Evolutionary conservation across 345 rosid genomes (phyloP), one percentile per base, ranked within the genome.

Genomic region (Sapria himalayana): DNA sequence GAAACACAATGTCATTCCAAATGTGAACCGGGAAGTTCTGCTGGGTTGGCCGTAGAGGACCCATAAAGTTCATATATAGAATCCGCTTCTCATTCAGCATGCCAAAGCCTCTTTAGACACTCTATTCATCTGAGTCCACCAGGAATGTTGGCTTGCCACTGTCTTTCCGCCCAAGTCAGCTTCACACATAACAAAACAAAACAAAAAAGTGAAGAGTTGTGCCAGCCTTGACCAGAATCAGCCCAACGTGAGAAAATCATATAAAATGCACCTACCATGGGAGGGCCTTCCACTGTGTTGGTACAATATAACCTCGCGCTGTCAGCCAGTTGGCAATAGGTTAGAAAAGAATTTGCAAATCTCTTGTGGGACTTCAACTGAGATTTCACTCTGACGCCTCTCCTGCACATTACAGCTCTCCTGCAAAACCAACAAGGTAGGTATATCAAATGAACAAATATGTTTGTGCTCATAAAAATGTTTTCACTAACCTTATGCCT

Each of bases 1-100:
- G 94, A 86, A 78, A 48, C 33, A 86, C 91, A 38, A 86, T 81
- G 67, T 86, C 94, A 58, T 86, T 81, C 97, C 97, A 86, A 37
- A 86, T 62, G n/a, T 5, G 97, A 81, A 19, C 97, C 94, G 17
- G 63, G 50, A 58, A 59, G 52, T 19, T 71, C 60, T 15, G 74
- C 78, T 3, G 94, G 92, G 41, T 78, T 70, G 0, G n/a, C n/a
- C n/a, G n/a, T n/a, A n/a, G 97, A 94, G 20, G 39, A 33, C 32
- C 49, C 62, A 66, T 78, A 76, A 7, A 81, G 81, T 25, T 77
- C 73, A 37, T 77, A 67, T 29, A 84, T 77, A 17, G 93, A 79
- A 12, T 77, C 81, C 13, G 99, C 93, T 63, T 61, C 48, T 78
- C 92, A 32, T 84, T 84, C 62, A 91, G 58, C 14, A 50, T 53